Evolutionary conservation across 208 protist genomes (phyloP), one percentile per base, ranked within the genome.

Genomic region (Acanthamoeba culbertsoni): DNA sequence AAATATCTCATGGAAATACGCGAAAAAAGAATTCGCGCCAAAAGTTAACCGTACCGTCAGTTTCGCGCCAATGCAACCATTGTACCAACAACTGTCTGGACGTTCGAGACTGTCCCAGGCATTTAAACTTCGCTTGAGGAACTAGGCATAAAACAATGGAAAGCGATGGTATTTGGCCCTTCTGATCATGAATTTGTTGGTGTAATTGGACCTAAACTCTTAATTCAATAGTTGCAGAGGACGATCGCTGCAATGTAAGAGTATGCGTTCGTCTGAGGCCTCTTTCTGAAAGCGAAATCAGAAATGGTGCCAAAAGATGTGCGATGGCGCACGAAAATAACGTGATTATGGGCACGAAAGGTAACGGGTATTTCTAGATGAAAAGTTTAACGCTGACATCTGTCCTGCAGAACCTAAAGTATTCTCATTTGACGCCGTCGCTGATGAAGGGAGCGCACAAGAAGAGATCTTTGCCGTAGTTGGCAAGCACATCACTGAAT

Each of bases 401-500:
- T 59, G 37, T 86, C 77, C 12, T 55, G 23, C 43, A 86, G 77
- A 86, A 35, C 77, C 77, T 4, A 86, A 40, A 28, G 16, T 86
- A 0, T 86, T 86, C 7, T 59, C 42, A 1, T 86, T 86, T 33
- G 42, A 86, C 14, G 42, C 77, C 40, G 77, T 86, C 0, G 42
- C 77, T 16, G 42, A 86, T 37, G 77, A 86, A 35, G 6, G 3
- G 20, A 45, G 43, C 77, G 7, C 4, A 48, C 77, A 86, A 57
- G 77, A 57, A 3, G 46, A 57, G 7, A 63, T 86, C 46, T 86
- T 86, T 57, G 77, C 48, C 18, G 57, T 86, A 45, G 77, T 86
- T 16, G 42, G 77, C 77, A 86, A 57, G 51, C 8, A 16, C 35
- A 86, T 86, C 31, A 86, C 77, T n/a, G 77, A 86, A 18, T 86